Evolutionary conservation across 805 yeast genomes (phyloP).

Genomic region (Sungouiozyma ichnusensis): DNA sequence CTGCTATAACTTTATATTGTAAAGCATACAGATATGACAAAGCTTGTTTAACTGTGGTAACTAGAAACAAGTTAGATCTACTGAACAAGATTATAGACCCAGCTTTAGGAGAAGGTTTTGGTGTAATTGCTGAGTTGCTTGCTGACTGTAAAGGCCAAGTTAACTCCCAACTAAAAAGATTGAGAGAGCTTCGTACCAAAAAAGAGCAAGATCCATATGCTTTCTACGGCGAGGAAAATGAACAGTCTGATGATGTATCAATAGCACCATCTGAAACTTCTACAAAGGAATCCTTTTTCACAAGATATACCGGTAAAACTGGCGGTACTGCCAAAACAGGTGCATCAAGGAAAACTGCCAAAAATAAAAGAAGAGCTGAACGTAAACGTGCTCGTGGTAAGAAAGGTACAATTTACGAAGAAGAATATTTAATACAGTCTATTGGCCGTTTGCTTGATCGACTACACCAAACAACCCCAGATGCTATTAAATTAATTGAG

Average conservation of each 20-base stretch:
- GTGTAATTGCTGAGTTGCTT: slow-evolving; percentile 70
- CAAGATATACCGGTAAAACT: slow-evolving; percentile 94
- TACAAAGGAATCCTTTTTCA: slow-evolving; percentile 84
- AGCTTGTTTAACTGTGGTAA: slow-evolving; percentile 57
- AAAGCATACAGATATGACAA: slow-evolving; percentile 64
- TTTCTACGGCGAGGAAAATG: slow-evolving; percentile 65
- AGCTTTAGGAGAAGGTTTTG: slow-evolving; percentile 79
- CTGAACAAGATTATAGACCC: slow-evolving; percentile 56
- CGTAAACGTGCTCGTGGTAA: slow-evolving; percentile 94
- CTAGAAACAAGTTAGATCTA: slow-evolving; percentile 35
- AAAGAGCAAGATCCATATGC: slow-evolving; percentile 78
- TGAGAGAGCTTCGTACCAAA: slow-evolving; percentile 76
- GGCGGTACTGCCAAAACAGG: slow-evolving; percentile 95
- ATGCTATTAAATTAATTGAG: slow-evolving; percentile 63
- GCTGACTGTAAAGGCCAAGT: slow-evolving; percentile 91
- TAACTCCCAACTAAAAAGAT: slow-evolving; percentile 68
- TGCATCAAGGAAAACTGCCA: slow-evolving; percentile 83
- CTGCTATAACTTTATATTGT: slow-evolving; percentile 59
- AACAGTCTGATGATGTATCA: slow-evolving; percentile 87
- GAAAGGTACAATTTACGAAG: slow-evolving; percentile 95
- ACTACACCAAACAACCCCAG: slow-evolving; percentile 59
- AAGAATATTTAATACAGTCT: slow-evolving; percentile 83
- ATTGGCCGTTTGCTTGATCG: slow-evolving; percentile 83
- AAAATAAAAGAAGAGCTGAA: slow-evolving; percentile 89
- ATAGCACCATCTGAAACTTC: slow-evolving; percentile 92